phyloP scores from a whole-genome alignment of 768 basidiomycete genomes.

The Saitozyma sp. region DNA sequence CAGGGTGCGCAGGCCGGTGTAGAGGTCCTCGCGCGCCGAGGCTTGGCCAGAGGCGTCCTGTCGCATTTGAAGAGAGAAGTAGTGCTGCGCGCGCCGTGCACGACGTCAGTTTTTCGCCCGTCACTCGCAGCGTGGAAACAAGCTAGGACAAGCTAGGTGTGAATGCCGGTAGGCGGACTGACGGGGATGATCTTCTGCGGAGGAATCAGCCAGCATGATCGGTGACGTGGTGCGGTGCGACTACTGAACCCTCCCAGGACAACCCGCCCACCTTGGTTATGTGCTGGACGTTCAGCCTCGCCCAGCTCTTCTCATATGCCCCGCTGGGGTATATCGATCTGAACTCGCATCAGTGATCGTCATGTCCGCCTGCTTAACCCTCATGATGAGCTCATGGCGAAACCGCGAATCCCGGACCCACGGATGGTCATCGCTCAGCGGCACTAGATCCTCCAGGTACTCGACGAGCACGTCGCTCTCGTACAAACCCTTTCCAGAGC shows the following conservation, averaged over 20 bases:
- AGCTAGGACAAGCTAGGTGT: too few species aligned
- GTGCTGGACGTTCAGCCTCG: conserved; percentile 41
- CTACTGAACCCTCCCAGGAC: too few species aligned
- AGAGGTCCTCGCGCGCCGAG: conserved; percentile 53
- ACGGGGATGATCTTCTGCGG: background rate
- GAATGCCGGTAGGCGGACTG: too few species aligned
- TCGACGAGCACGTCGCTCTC: conserved; percentile 79
- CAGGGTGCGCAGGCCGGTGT: conserved; percentile 53
- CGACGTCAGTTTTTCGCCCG: conserved; percentile 52
- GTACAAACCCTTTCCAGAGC: conserved; percentile 59
- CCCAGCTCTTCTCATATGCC: conserved; percentile 22
- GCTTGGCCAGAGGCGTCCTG: conserved; percentile 46
- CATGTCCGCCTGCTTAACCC: too few species aligned
- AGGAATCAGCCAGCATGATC: background rate
- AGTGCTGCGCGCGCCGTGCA: conserved; percentile 51
- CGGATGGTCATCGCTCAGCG: conserved; percentile 55
- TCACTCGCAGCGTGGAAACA: background rate
- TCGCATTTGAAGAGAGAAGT: conserved; percentile 59
- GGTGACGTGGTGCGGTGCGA: too few species aligned
- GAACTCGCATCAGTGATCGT: conserved; percentile 56
- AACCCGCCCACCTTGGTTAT: conserved; percentile 51
- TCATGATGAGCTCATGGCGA: too few species aligned
- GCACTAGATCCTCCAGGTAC: conserved; percentile 68
- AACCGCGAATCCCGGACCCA: too few species aligned
- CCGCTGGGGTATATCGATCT: conserved; percentile 56